Percentiles rank a stretch among this genome's conserved stretches.
Conservation (phyloP, 2,329 filamentous ascomycete genomes). For the Orbilia quercus region DNA sequence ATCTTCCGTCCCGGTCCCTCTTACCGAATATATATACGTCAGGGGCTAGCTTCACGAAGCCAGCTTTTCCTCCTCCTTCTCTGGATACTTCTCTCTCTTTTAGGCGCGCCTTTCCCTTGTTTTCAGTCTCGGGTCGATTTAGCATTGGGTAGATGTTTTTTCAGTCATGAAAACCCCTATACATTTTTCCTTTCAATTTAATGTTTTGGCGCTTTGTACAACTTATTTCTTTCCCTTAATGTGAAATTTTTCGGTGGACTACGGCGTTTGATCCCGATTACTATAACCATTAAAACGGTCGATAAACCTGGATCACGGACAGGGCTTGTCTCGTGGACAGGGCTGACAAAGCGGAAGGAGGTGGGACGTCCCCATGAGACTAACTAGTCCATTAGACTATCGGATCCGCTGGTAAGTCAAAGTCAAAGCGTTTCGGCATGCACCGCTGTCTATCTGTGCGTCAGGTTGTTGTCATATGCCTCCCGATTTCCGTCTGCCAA, state of each 20-base stretch:
- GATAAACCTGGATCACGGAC: conserved; percentile 13
- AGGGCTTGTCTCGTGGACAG: conserved; percentile 12
- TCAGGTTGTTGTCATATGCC: conserved; percentile 53
- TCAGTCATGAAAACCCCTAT: conserved; percentile 21
- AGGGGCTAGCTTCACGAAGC: conserved; percentile 4
- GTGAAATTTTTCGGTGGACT: conserved; percentile 18
- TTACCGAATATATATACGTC: conserved; percentile 2
- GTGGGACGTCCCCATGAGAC: too few species aligned
- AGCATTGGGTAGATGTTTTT: conserved; percentile 46
- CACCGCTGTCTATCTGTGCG: conserved; percentile 36
- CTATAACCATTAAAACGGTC: conserved; percentile 12
- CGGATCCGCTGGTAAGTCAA: conserved; percentile 31
- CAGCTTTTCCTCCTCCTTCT: conserved; percentile 4
- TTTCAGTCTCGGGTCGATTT: conserved; percentile 26
- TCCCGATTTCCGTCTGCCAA: conserved; percentile 38
- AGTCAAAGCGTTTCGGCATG: conserved; percentile 34
- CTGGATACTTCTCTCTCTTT: neutral
- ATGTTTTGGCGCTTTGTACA: conserved; percentile 25
- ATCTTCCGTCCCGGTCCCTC: neutral
- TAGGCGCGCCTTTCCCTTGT: conserved; percentile 7
- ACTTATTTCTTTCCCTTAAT: conserved; percentile 25
- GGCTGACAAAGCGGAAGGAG: conserved; percentile 45
- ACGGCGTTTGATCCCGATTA: conserved; percentile 35
- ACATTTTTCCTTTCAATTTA: conserved; percentile 19
- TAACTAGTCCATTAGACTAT: conserved; percentile 6